A percentile compares a stretch with the other conserved stretches of the same genome.
Conservation (phyloP, 345 rosid genomes). For the Capsella bursapastoris region DNA sequence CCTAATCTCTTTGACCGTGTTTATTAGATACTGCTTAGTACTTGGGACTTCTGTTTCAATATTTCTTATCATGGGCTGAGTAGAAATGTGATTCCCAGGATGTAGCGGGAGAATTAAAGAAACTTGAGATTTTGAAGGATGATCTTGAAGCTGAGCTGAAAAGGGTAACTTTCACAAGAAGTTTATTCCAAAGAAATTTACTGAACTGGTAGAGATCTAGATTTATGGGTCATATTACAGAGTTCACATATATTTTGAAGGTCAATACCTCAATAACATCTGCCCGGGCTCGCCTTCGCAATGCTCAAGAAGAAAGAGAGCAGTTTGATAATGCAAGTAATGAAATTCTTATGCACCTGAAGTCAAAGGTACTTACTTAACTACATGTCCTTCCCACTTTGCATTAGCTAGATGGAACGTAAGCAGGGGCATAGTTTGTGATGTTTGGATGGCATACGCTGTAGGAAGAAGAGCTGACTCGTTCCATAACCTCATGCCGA, state of each 20-base stretch:
- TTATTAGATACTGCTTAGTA: neutral
- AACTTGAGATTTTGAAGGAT: slow-evolving; percentile 70
- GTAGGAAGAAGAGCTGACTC: slow-evolving; percentile 88
- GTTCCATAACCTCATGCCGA: slow-evolving; percentile 65
- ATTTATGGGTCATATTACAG: slow-evolving; percentile 15
- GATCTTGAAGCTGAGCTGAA: slow-evolving; percentile 81
- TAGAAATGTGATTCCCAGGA: slow-evolving; percentile 58
- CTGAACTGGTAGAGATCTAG: neutral
- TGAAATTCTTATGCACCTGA: slow-evolving; percentile 75
- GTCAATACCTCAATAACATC: slow-evolving; percentile 62
- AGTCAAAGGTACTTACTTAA: slow-evolving; percentile 65
- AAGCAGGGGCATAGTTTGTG: slow-evolving; percentile 1
- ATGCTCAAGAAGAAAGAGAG: slow-evolving; percentile 89
- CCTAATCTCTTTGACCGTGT: slow-evolving; percentile 11
- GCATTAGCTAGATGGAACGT: slow-evolving; percentile 10
- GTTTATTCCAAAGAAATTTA: slow-evolving; percentile 13
- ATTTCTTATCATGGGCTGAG: slow-evolving; percentile 8
- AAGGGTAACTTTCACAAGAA: slow-evolving; percentile 48
- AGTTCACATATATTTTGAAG: slow-evolving; percentile 45
- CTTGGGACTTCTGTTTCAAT: slow-evolving; percentile 11
- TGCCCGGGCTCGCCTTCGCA: slow-evolving; percentile 66
- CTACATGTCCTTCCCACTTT: neutral
- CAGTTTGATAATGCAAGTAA: slow-evolving; percentile 92
- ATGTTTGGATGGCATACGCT: slow-evolving; percentile 35
- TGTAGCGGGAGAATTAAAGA: slow-evolving; percentile 56